Evolutionary conservation across 225 moss, liverwort and hornwort species (phyloP).

Genomic region (Straminergon stramineum): DNA sequence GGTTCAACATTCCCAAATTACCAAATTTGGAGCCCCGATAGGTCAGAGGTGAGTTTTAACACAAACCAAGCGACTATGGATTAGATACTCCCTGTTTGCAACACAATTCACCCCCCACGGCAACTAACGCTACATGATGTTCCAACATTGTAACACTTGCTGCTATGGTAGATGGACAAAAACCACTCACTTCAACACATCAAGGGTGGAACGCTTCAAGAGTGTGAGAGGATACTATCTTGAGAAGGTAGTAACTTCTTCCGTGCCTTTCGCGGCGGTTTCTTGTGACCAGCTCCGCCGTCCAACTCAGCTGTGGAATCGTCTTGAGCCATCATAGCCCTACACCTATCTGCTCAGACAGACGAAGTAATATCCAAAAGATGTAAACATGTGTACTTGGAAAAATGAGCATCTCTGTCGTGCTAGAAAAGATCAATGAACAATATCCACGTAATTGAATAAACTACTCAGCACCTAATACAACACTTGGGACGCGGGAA

Average conservation of each 20-base stretch:
- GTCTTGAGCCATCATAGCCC: conserved; percentile 61
- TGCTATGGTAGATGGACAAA: neutral
- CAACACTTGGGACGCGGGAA: neutral
- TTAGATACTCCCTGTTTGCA: neutral
- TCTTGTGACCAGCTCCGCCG: conserved; percentile 86
- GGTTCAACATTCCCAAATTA: neutral
- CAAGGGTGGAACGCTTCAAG: neutral
- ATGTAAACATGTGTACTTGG: neutral
- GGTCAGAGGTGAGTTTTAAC: neutral
- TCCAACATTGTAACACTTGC: neutral
- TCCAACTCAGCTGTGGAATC: conserved; percentile 70
- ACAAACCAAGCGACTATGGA: neutral
- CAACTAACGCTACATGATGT: neutral
- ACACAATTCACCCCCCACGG: neutral
- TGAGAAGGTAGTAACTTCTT: conserved; percentile 77
- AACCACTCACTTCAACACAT: neutral
- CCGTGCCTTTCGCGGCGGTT: conserved; percentile 92
- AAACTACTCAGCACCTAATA: neutral
- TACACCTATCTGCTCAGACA: conserved; percentile 72
- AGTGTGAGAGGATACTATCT: conserved; percentile 77
- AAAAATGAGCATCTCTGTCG: neutral
- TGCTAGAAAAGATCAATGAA: neutral
- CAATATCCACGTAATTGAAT: neutral
- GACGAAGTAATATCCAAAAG: neutral
- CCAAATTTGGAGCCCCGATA: neutral